Percentiles rank a stretch among this genome's conserved stretches.
phyloP scores from a whole-genome alignment of 208 protist species.

The Leptomonas pyrrhocoris region DNA sequence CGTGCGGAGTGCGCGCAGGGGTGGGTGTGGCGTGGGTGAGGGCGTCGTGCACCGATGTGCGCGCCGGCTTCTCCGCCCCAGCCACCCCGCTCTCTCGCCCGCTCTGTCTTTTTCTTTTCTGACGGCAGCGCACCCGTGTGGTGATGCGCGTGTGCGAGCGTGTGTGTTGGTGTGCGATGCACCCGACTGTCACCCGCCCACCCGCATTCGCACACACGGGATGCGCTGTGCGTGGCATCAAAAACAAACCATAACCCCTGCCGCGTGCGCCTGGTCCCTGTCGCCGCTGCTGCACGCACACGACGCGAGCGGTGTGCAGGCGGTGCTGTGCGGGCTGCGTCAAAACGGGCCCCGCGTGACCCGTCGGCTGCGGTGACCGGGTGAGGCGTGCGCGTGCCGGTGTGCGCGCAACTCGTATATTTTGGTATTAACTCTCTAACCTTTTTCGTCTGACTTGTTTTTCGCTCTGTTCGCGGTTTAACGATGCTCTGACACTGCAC shows the following conservation, averaged over 20 bases:
- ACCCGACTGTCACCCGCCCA: too few species aligned
- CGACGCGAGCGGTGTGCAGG: too few species aligned
- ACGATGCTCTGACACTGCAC: neutral
- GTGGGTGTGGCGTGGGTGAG: neutral
- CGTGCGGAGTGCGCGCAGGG: too few species aligned
- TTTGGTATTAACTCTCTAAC: neutral
- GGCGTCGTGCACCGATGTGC: neutral
- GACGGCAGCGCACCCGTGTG: neutral
- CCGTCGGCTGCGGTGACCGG: neutral
- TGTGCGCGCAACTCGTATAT: neutral
- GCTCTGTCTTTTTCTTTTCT: neutral
- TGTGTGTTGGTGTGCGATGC: too few species aligned
- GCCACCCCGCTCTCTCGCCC: neutral
- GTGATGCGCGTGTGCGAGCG: neutral
- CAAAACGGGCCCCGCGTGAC: neutral
- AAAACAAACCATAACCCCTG: neutral
- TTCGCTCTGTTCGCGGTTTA: neutral
- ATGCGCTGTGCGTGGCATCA: neutral
- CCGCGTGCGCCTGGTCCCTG: too few species aligned
- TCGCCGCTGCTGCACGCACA: too few species aligned
- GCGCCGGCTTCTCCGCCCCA: neutral
- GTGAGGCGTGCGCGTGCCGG: neutral
- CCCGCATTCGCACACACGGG: too few species aligned
- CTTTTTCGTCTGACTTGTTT: neutral
- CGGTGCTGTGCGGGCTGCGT: neutral